Evolutionary conservation across 2,329 filamentous ascomycete species (phyloP), one percentile per base, ranked within the genome.

Genomic region (Fusarium sp.): DNA sequence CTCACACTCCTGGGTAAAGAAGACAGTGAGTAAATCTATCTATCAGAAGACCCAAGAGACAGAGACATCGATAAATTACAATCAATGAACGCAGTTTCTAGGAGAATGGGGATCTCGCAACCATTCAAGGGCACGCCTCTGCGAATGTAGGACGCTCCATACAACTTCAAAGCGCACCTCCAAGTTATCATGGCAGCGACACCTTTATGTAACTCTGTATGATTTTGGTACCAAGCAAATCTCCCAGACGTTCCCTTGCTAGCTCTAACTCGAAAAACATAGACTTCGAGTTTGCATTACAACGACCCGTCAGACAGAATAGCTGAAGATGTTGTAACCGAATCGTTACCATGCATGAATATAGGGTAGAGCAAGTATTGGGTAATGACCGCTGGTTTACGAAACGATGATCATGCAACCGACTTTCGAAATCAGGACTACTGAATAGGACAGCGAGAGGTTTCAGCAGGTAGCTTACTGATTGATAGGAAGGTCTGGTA

Each of bases 11-110:
- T 37, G 5, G 32, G 16, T 37, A 1, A 37, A 37, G 32, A 18
- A 18, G 9, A 37, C 3, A 5, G 5, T 18, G 16, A 9, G 4
- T 5, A 18, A 11, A 8, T 4, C 3, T 3, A 6, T 37, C 4
- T 37, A 9, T 18, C 32, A 37, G 34, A 37, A 37, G 9, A 37
- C 16, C 11, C 18, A 37, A 11, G 18, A 6, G 9, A 37, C n/a
- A 4, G 34, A n/a, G 34, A 37, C 11, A 5, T 37, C 34, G 5
- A n/a, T 7, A 37, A 5, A 37, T 37, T 6, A 5, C 18, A n/a
- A 18, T 37, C 11, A 37, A 7, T 11, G 1, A n/a, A 37, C 10
- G 10, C 34, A n/a, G 34, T 37, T 37, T 37, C 10, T 37, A 37
- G 18, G 18, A 37, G 5, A 12, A 37, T 12, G 10, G 10, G 16